A percentile compares a stretch with the other conserved stretches of the same genome.
Evolutionary conservation across 164 flowering plant species (phyloP).

Genomic region (Berberis thunbergii): DNA sequence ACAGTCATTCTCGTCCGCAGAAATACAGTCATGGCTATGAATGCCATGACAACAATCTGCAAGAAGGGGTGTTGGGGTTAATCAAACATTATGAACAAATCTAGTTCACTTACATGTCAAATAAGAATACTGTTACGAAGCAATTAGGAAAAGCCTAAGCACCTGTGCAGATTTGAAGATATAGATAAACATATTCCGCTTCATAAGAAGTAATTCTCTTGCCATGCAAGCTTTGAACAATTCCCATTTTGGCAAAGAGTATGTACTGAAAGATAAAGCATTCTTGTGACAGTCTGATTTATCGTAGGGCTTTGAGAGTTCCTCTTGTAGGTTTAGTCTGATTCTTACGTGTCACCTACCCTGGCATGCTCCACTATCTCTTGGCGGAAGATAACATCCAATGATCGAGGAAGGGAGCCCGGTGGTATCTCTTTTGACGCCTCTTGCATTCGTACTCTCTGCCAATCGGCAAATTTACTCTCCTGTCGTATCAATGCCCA

Average conservation of each 20-base stretch:
- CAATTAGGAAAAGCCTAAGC: neutral
- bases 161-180: conserved; percentile 36
- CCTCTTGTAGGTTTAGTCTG: neutral
- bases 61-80: neutral
- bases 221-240: conserved; percentile 35
- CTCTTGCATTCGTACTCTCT: no score
- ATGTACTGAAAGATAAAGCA: conserved; percentile 13
- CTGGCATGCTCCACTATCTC: no score
- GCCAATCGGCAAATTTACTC: no score
- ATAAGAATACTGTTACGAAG: neutral
- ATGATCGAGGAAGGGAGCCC: no score
- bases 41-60: conserved; percentile 1
- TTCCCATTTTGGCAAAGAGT: conserved; percentile 28
- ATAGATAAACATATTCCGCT: conserved; percentile 28
- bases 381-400: no score
- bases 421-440: no score
- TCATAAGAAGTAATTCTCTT: conserved; percentile 42
- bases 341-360: no score
- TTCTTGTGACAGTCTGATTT: neutral
- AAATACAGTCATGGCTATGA: conserved; percentile 3
- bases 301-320: neutral
- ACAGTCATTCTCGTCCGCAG: neutral
- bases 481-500: no score
- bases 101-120: neutral
- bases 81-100: neutral